Evolutionary conservation across 345 rosid species (phyloP).

Genomic region (Moricandia moricandioides): DNA sequence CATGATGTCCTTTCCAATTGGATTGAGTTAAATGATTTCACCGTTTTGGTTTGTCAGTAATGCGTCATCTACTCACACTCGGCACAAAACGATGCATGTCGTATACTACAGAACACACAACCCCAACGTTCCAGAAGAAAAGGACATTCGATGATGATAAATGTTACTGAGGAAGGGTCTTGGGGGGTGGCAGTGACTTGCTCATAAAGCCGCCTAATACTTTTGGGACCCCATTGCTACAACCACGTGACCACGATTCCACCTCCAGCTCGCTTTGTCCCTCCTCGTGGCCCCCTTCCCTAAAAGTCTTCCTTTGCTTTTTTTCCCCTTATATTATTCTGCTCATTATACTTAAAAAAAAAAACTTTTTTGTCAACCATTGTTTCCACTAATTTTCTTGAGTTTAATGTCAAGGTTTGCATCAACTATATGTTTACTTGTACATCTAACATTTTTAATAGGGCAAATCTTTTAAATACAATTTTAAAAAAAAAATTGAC

Average conservation of each 20-base stretch:
- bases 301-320: not conserved
- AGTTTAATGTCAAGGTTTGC: conserved; percentile 1
- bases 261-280: conserved; percentile 32
- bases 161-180: not conserved
- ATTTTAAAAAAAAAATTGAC: no score
- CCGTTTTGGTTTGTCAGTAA: no score
- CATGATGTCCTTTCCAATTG: not conserved
- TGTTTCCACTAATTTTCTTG: not conserved
- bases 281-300: conserved; percentile 21
- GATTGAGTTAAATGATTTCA: not conserved
- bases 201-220: conserved; percentile 2
- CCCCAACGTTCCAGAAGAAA: not conserved
- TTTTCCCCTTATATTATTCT: not conserved
- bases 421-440: not conserved
- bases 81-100: not conserved
- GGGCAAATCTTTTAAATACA: no score
- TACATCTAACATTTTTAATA: not conserved
- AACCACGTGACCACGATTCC: conserved; percentile 37
- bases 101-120: not conserved
- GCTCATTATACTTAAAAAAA: not conserved
- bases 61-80: not conserved
- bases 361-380: conserved; percentile 3
- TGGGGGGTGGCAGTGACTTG: not conserved
- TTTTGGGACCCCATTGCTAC: conserved; percentile 19
- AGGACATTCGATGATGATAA: not conserved